A percentile compares a stretch with the other conserved stretches of the same genome.
Evolutionary conservation across 306 rosid species (phyloP).

Genomic region (Begonia loranthoides): DNA sequence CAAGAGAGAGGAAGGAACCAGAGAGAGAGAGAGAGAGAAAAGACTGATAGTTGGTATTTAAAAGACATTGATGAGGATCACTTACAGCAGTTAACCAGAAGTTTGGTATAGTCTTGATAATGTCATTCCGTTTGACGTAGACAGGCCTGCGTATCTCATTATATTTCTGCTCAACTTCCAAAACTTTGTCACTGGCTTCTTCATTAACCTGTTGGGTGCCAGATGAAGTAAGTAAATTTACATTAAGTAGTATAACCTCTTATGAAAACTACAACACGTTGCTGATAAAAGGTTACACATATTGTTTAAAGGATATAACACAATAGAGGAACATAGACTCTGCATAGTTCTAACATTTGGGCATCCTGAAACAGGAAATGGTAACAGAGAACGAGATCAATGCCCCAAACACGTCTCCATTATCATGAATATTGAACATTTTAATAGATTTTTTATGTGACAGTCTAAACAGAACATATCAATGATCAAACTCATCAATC

Average conservation of each 20-base stretch:
- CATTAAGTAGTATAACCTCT: neutral
- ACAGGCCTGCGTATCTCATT: slow-evolving; percentile 60
- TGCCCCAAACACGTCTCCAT: too few species aligned
- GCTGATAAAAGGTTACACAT: neutral
- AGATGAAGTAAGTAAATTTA: neutral
- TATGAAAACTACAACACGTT: neutral
- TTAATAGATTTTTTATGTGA: too few species aligned
- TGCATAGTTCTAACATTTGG: too few species aligned
- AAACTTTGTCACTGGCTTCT: slow-evolving; percentile 60
- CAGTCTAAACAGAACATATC: too few species aligned
- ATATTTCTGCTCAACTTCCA: slow-evolving; percentile 61
- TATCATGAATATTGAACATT: too few species aligned
- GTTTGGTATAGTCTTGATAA: slow-evolving; percentile 69
- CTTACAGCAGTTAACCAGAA: slow-evolving; percentile 87
- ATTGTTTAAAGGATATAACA: neutral
- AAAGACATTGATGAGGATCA: slow-evolving; percentile 8
- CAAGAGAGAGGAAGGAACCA: neutral
- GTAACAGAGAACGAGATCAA: neutral
- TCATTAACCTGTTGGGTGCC: slow-evolving; percentile 48
- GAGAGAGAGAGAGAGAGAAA: neutral
- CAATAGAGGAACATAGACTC: too few species aligned
- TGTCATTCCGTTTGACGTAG: slow-evolving; percentile 45
- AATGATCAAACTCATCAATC: too few species aligned
- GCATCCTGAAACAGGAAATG: neutral
- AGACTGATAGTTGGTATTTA: neutral